A percentile compares a stretch with the other conserved stretches of the same genome.
Conservation (phyloP, 352 stramenopile species). For the Elongisporangium senticosum region DNA sequence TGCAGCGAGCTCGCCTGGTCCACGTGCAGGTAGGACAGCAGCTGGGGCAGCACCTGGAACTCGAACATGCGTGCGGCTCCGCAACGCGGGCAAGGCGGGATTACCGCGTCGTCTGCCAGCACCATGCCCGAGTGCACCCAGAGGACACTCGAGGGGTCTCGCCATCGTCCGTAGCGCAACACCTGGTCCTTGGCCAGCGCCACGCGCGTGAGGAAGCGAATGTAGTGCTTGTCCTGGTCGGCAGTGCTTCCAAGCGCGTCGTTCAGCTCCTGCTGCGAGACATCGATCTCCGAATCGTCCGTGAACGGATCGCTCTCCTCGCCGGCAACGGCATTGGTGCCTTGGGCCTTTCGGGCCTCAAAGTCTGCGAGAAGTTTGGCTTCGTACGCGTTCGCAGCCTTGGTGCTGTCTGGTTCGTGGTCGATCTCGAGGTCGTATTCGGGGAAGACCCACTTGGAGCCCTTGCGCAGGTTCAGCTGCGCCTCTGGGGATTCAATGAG, state of each 20-base stretch:
- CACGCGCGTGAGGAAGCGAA: constrained; percentile 80
- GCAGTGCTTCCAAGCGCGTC: constrained; percentile 49
- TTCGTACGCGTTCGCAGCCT: constrained; percentile 68
- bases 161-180: constrained; percentile 89
- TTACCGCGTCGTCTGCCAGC: constrained; percentile 10
- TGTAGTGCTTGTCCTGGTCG: constrained; percentile 72
- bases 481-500: constrained; percentile 35
- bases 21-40: constrained; percentile 89
- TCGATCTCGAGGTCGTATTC: constrained; percentile 77
- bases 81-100: constrained; percentile 80
- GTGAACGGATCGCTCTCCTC: constrained; percentile 49
- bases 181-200: constrained; percentile 80
- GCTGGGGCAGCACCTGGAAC: constrained; percentile 94
- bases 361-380: constrained; percentile 70
- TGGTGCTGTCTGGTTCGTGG: constrained; percentile 51
- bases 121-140: constrained; percentile 82
- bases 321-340: neutral
- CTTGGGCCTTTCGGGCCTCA: constrained; percentile 14
- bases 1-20: constrained; percentile 55
- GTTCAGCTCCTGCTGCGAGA: constrained; percentile 74
- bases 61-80: constrained; percentile 86
- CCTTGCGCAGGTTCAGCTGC: constrained; percentile 31
- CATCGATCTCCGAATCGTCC: constrained; percentile 70
- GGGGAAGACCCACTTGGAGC: constrained; percentile 74
- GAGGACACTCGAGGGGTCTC: constrained; percentile 60